phyloP scores from a whole-genome alignment of 2,329 filamentous ascomycete species.

The Paecilomyces fulvus region DNA sequence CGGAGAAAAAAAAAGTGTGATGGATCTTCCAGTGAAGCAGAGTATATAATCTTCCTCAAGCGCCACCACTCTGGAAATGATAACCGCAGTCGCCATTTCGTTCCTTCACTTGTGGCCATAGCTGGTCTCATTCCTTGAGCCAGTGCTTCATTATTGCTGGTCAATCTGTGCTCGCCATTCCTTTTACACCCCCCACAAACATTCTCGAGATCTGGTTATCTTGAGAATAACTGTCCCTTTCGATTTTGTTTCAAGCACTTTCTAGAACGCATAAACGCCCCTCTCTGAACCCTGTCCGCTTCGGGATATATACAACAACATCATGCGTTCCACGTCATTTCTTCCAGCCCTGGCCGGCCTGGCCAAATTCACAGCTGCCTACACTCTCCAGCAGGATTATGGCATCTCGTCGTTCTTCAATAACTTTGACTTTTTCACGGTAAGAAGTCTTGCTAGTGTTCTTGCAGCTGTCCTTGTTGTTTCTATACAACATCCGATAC shows the following conservation, averaged over 20 bases:
- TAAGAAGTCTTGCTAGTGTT: slow-evolving; percentile 13
- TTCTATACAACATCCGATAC: not conserved
- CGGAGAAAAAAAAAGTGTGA: not conserved
- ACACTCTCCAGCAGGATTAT: slow-evolving; percentile 43
- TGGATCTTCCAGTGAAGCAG: not conserved
- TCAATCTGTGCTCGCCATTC: not conserved
- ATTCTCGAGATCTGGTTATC: not conserved
- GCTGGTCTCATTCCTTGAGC: slow-evolving; percentile 9
- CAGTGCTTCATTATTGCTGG: not conserved
- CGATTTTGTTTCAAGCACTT: not conserved
- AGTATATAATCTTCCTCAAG: not conserved
- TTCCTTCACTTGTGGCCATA: slow-evolving; percentile 8
- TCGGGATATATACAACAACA: slow-evolving; percentile 1
- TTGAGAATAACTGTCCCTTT: not conserved
- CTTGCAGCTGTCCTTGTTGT: not conserved
- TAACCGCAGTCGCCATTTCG: not conserved
- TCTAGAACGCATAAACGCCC: not conserved
- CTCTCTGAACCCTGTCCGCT: not conserved
- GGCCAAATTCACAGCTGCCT: slow-evolving; percentile 24
- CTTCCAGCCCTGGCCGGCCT: slow-evolving; percentile 21
- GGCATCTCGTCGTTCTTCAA: slow-evolving; percentile 14
- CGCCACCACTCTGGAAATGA: not conserved
- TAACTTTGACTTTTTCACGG: slow-evolving; percentile 38
- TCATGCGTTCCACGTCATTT: slow-evolving; percentile 22
- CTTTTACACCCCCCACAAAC: not conserved